These are phyloP conservation scores for Coniophora puteana DNA, from an alignment of 1,284 basidiomycete species.

Conservation along the genomic window DNA sequence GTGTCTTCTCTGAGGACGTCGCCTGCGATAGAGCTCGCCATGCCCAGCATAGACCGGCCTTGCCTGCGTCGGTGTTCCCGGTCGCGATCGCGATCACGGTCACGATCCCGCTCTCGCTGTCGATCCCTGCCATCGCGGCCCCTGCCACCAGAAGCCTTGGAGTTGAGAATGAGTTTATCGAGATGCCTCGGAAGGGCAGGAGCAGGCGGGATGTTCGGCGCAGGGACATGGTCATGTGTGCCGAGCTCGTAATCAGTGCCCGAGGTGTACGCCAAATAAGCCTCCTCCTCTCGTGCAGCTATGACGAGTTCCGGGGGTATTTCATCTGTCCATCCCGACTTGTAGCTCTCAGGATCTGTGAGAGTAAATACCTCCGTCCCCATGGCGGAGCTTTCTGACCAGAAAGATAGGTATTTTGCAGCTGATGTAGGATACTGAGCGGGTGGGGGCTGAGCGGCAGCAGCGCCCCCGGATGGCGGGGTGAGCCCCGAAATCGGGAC, in stretches of 20 bases:
- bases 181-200: conserved; percentile 88
- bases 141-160: conserved; percentile 30
- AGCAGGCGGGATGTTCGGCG: conserved; percentile 79
- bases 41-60: conserved; percentile 28
- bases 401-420: conserved; percentile 34
- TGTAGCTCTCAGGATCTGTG: conserved; percentile 24
- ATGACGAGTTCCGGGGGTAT: conserved; percentile 74
- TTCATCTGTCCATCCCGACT: conserved; percentile 65
- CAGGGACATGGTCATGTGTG: conserved; percentile 36
- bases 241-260: conserved; percentile 25
- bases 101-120: conserved; percentile 28
- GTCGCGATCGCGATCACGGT: conserved; percentile 27
- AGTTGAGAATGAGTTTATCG: conserved; percentile 92
- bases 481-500: conserved; percentile 34
- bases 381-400: conserved; percentile 35
- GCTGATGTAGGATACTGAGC: conserved; percentile 37
- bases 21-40: conserved; percentile 23
- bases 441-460: conserved; percentile 9
- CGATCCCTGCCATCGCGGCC: conserved; percentile 28
- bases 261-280: conserved; percentile 52
- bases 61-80: conserved; percentile 27
- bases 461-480: conserved; percentile 19
- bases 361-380: conserved; percentile 18
- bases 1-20: conserved; percentile 24
- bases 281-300: conserved; percentile 83